Percentiles rank a stretch among this genome's conserved stretches.
Conservation (phyloP, 139 green algal species). For the Micromonas commoda region DNA sequence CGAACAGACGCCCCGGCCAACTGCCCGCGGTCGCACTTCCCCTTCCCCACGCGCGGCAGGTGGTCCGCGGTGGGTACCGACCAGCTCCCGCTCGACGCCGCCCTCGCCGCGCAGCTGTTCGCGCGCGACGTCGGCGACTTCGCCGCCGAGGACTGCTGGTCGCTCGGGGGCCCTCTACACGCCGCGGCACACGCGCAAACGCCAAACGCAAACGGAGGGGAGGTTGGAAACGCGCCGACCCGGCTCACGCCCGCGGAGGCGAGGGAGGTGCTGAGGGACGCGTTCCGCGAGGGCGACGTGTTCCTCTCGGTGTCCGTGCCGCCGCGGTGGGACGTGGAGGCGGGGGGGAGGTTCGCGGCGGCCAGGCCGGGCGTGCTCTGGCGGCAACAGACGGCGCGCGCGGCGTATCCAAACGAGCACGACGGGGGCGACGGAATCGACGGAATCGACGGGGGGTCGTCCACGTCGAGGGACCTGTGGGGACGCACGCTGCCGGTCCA, state of each 20-base stretch:
- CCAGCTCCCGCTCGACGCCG: conserved; percentile 23
- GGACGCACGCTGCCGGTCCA: conserved; percentile 29
- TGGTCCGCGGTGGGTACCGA: conserved; percentile 23
- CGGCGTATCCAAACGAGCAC: neutral
- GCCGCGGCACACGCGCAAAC: neutral
- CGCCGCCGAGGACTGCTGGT: conserved; percentile 26
- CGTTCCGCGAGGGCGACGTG: conserved; percentile 30
- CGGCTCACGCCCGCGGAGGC: neutral
- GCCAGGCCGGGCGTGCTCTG: conserved; percentile 28
- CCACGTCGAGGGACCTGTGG: conserved; percentile 4
- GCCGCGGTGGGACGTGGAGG: neutral
- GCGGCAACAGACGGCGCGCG: conserved; percentile 12
- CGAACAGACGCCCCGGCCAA: conserved; percentile 1
- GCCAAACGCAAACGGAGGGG: neutral
- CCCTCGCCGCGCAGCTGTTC: neutral
- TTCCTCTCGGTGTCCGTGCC: conserved; percentile 14
- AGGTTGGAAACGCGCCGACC: neutral
- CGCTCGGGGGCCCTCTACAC: neutral
- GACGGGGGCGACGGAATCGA: neutral
- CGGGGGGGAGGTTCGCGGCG: neutral
- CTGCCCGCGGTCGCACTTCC: conserved; percentile 31
- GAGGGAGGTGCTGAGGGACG: conserved; percentile 6
- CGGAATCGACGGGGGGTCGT: neutral
- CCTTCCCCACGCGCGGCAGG: conserved; percentile 22
- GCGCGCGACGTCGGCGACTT: conserved; percentile 10